A percentile compares a stretch with the other conserved stretches of the same genome.
Evolutionary conservation across 805 yeast species (phyloP).

Genomic region (Candida orba): DNA sequence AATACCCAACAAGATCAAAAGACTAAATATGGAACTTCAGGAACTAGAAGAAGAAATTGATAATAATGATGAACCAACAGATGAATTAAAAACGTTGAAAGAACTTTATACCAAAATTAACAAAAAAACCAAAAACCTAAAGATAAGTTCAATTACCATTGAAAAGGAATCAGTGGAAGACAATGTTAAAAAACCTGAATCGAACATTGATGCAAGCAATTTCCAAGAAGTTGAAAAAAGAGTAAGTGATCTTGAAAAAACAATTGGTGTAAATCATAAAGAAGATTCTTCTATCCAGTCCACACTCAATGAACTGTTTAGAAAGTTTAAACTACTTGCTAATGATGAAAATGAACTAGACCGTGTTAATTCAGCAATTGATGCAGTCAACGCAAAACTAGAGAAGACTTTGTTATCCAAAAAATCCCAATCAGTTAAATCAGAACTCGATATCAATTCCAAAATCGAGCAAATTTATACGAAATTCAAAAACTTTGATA

Average conservation of each 20-base stretch:
- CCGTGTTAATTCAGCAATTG: constrained; percentile 17
- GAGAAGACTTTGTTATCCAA: constrained; percentile 22
- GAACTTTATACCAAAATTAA: constrained; percentile 13
- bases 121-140: constrained; percentile 8
- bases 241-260: constrained; percentile 12
- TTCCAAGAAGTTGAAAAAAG: constrained; percentile 10
- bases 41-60: constrained; percentile 25
- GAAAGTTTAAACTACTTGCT: constrained; percentile 23
- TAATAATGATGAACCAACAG: constrained; percentile 9
- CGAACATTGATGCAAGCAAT: background rate
- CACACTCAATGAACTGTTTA: constrained; percentile 24
- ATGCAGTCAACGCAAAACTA: constrained; percentile 21
- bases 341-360: constrained; percentile 19
- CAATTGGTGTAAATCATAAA: constrained; percentile 12
- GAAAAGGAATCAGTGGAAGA: background rate
- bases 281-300: constrained; percentile 18
- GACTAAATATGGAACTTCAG: constrained; percentile 34
- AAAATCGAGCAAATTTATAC: constrained; percentile 22
- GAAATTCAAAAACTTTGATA: constrained; percentile 12
- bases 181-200: background rate
- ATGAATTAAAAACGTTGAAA: constrained; percentile 19
- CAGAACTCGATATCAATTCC: constrained; percentile 17
- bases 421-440: constrained; percentile 13
- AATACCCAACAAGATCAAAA: constrained; percentile 29
- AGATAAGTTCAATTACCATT: background rate